phyloP scores from a whole-genome alignment of 73 alveolate species.

The Paramecium bursaria region DNA sequence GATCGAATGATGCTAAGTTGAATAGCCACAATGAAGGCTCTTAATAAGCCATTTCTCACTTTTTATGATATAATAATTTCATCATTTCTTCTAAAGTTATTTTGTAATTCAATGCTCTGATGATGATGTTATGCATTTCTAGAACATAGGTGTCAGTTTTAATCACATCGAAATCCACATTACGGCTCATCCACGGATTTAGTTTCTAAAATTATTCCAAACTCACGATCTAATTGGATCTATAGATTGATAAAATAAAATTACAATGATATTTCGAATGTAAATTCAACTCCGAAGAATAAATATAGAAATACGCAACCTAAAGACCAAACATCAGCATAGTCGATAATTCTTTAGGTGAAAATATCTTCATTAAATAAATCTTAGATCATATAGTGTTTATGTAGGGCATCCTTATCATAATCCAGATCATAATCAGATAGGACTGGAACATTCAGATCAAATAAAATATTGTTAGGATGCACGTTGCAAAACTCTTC shows the following conservation, averaged over 20 bases:
- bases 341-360: constrained; percentile 5
- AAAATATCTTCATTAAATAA: constrained; percentile 14
- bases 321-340: constrained; percentile 17
- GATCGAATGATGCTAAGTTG: constrained; percentile 24
- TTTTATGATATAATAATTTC: no score
- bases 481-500: constrained; percentile 24
- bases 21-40: constrained; percentile 35
- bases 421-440: constrained; percentile 9
- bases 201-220: no score
- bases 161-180: no score
- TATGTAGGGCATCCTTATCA: constrained; percentile 25
- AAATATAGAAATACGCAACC: constrained; percentile 37
- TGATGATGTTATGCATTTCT: no score
- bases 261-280: constrained; percentile 4
- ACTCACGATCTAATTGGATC: no score
- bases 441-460: not conserved
- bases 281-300: constrained; percentile 44
- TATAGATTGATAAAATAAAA: no score
- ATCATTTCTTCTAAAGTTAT: no score
- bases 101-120: no score
- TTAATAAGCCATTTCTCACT: constrained; percentile 43
- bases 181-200: no score
- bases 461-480: constrained; percentile 31
- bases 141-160: no score
- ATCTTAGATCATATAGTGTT: not conserved